A percentile compares a stretch with the other conserved stretches of the same genome.
Conservation (phyloP, 768 basidiomycete genomes). For the Basidioascus undulatus region DNA sequence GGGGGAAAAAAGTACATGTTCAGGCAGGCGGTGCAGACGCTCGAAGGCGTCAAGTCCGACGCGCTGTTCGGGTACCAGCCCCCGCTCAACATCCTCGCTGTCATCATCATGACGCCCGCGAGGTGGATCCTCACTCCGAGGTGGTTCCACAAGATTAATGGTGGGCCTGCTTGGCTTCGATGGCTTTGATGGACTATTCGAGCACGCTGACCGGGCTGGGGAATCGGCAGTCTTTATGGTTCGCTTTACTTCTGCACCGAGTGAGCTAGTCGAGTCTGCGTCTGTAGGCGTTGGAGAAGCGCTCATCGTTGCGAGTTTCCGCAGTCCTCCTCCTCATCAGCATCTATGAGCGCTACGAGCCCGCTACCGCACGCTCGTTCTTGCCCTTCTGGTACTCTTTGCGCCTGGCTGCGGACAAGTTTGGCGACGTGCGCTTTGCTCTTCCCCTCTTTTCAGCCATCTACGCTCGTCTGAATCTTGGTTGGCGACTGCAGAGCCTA, state of each 20-base stretch:
- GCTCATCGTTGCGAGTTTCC: no score
- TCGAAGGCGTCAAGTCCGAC: slow-evolving; percentile 45
- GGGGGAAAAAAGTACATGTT: slow-evolving; percentile 93
- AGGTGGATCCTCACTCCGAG: slow-evolving; percentile 70
- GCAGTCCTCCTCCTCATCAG: slow-evolving; percentile 11
- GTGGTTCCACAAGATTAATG: slow-evolving; percentile 65
- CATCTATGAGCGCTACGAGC: slow-evolving; percentile 10
- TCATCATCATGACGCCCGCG: slow-evolving; percentile 65
- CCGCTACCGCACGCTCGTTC: no score
- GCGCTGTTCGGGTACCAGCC: slow-evolving; percentile 29
- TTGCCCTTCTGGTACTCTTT: no score
- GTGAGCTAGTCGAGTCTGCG: no score
- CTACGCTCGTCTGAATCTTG: no score
- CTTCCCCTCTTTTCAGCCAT: no score
- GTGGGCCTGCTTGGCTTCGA: no score
- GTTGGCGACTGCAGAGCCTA: no score
- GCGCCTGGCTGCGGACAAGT: no score
- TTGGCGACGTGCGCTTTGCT: no score
- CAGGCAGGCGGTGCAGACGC: slow-evolving; percentile 70
- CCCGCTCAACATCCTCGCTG: slow-evolving; percentile 68
- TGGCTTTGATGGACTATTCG: no score
- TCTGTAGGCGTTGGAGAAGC: no score
- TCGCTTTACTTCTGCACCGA: slow-evolving; percentile 8
- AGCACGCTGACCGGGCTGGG: background rate
- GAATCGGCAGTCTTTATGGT: slow-evolving; percentile 4